Conservation (phyloP, 805 yeast species). For the Zygoascus biomembranicola region DNA sequence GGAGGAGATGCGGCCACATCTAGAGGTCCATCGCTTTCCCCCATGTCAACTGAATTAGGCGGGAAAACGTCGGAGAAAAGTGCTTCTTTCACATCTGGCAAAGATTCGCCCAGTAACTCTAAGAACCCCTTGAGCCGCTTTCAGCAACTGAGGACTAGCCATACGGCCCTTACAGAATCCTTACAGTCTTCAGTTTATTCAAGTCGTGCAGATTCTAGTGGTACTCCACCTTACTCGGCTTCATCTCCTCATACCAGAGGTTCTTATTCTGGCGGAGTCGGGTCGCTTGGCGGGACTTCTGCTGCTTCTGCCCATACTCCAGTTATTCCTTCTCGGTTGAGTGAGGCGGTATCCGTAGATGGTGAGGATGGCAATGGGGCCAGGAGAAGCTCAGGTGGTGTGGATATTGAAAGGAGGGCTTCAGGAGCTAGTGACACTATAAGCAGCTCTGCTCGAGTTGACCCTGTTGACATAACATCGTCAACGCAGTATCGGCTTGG, state of each 20-base stretch:
- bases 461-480: slow-evolving; percentile 8
- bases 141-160: slow-evolving; percentile 27
- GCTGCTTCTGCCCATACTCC: slow-evolving; percentile 24
- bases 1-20: slow-evolving; percentile 2
- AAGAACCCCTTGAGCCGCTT: slow-evolving; percentile 26
- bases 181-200: slow-evolving; percentile 21
- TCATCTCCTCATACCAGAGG: slow-evolving; percentile 3
- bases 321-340: slow-evolving; percentile 29
- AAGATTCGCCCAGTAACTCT: not conserved
- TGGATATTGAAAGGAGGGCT: not conserved
- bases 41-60: not conserved
- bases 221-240: not conserved
- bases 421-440: not conserved
- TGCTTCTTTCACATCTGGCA: not conserved
- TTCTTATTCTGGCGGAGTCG: slow-evolving; percentile 7
- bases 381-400: not conserved
- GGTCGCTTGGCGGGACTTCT: not conserved
- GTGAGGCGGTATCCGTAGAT: slow-evolving; percentile 23
- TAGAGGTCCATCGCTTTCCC: not conserved
- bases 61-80: not conserved
- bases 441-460: slow-evolving; percentile 14
- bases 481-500: slow-evolving; percentile 4
- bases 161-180: slow-evolving; percentile 29
- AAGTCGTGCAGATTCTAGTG: not conserved
- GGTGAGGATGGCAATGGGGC: not conserved